These are phyloP conservation scores for Coriaria nepalensis DNA, from an alignment of 306 rosid genomes.

Conservation along the genomic window DNA sequence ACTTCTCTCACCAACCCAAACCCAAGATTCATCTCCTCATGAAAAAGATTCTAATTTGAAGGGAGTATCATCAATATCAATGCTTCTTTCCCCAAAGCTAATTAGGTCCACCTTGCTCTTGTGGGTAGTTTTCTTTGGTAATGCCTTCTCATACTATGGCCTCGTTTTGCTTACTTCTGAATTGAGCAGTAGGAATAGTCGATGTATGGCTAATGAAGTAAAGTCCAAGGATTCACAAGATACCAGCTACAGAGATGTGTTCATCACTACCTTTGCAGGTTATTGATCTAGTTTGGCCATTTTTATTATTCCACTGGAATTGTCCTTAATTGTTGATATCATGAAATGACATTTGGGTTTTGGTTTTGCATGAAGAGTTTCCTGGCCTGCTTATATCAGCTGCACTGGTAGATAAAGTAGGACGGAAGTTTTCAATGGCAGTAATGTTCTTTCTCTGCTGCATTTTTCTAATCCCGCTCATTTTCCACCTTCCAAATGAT, in stretches of 20 bases:
- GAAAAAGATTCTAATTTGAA: constrained; percentile 26
- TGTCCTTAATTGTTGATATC: constrained; percentile 7
- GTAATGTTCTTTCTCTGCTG: constrained; percentile 66
- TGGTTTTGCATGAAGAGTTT: constrained; percentile 46
- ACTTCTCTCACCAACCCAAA: constrained; percentile 30
- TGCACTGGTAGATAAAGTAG: constrained; percentile 62
- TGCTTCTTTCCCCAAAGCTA: constrained; percentile 70
- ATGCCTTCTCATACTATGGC: constrained; percentile 92
- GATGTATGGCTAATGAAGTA: constrained; percentile 31
- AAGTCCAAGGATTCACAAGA: constrained; percentile 33
- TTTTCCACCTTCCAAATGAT: constrained; percentile 43
- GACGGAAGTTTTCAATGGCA: constrained; percentile 85
- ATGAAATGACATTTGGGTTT: constrained; percentile 21
- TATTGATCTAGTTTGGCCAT: constrained; percentile 12
- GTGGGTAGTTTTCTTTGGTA: constrained; percentile 88
- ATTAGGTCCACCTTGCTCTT: constrained; percentile 70
- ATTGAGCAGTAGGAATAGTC: constrained; percentile 40
- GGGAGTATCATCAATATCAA: constrained; percentile 39
- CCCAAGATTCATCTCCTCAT: constrained; percentile 21
- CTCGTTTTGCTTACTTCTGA: constrained; percentile 89
- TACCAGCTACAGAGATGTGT: constrained; percentile 49
- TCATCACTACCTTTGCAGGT: constrained; percentile 94
- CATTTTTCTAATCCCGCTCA: constrained; percentile 67
- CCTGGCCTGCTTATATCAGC: constrained; percentile 87
- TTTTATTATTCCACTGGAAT: constrained; percentile 2